phyloP scores from a whole-genome alignment of 148 eudicot genomes.

The Rhododendron kiyosumense region DNA sequence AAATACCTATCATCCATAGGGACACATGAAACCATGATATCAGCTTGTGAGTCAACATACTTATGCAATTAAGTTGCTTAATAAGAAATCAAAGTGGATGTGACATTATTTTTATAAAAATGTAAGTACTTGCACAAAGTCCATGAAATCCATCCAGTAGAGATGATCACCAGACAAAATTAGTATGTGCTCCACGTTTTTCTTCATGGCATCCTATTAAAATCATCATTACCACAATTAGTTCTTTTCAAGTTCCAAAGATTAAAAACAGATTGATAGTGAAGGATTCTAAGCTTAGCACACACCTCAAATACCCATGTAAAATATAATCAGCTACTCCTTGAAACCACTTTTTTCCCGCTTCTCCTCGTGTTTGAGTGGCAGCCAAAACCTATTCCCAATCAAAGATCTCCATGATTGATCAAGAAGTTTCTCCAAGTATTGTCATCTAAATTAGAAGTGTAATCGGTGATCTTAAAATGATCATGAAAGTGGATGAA shows the following conservation, averaged over 20 bases:
- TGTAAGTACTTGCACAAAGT: no score
- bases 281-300: not conserved
- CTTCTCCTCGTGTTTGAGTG: conserved; percentile 91
- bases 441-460: no score
- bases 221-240: not conserved
- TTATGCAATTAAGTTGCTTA: not conserved
- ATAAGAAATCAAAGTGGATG: no score
- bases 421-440: no score
- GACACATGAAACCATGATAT: conserved; percentile 88
- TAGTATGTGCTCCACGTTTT: conserved; percentile 60
- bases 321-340: conserved; percentile 89
- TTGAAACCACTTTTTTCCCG: conserved; percentile 74
- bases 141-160: conserved; percentile 68
- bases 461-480: no score
- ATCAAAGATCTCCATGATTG: no score
- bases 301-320: conserved; percentile 88
- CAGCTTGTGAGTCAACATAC: conserved; percentile 77
- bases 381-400: conserved; percentile 82
- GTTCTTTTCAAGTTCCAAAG: not conserved
- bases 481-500: no score
- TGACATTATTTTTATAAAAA: no score
- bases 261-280: not conserved
- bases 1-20: conserved; percentile 86
- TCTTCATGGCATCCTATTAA: conserved; percentile 61
- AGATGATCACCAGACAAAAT: conserved; percentile 88